These are phyloP conservation scores for Boletus tylopilopsis DNA, from an alignment of 768 basidiomycete genomes.

Conservation along the genomic window DNA sequence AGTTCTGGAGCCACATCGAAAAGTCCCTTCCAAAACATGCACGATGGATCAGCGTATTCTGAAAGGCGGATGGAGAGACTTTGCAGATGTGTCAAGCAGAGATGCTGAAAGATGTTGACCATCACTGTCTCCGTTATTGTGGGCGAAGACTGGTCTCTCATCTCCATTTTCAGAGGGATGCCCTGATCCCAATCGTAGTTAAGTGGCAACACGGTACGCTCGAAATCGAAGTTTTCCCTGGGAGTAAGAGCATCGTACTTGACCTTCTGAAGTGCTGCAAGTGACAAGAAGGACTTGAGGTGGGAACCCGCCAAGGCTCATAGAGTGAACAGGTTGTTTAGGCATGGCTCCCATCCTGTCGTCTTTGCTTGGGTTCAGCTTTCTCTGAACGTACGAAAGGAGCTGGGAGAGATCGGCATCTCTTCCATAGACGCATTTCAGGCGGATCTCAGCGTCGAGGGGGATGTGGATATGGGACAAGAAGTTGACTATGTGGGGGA, in stretches of 20 bases:
- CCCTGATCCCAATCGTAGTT: neutral
- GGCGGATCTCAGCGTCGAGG: neutral
- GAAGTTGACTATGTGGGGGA: neutral
- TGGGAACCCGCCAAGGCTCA: neutral
- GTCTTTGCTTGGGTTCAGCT: neutral
- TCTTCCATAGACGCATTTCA: neutral
- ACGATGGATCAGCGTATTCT: neutral
- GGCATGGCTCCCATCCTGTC: neutral
- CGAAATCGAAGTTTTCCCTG: neutral
- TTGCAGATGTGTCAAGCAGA: neutral
- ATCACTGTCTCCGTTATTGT: neutral
- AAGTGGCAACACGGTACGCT: neutral
- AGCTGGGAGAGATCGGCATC: neutral
- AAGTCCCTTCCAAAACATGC: neutral
- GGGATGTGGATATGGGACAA: neutral
- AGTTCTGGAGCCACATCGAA: neutral
- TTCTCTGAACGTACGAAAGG: constrained; percentile 1
- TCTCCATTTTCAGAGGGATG: constrained; percentile 1
- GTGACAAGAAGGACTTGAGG: neutral
- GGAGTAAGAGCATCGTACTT: neutral
- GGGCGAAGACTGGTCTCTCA: neutral
- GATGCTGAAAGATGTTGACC: neutral
- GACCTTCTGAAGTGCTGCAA: neutral
- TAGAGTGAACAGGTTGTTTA: neutral
- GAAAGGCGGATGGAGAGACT: neutral